phyloP scores from a whole-genome alignment of 2,329 filamentous ascomycete species.

The Exophiala dermatitidis region DNA sequence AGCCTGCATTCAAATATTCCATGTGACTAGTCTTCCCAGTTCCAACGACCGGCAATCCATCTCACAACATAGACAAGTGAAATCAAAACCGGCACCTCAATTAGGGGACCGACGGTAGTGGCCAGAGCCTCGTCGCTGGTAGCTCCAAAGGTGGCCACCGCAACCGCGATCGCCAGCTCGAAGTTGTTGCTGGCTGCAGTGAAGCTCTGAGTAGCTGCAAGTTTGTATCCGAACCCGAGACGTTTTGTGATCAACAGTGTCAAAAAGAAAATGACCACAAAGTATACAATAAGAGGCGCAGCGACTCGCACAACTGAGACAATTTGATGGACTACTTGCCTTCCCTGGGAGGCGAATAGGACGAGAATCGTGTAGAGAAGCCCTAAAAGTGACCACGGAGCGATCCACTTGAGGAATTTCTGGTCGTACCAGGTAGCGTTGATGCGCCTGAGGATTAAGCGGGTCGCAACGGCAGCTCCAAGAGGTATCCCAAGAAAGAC shows the following conservation, averaged over 20 bases:
- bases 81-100: constrained; percentile 78
- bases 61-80: constrained; percentile 67
- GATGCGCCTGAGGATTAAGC: constrained; percentile 52
- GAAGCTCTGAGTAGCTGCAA: constrained; percentile 72
- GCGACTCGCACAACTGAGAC: constrained; percentile 74
- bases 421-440: constrained; percentile 58
- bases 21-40: constrained; percentile 4
- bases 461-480: constrained; percentile 68
- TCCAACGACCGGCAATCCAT: constrained; percentile 32
- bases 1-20: background rate
- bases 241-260: constrained; percentile 57
- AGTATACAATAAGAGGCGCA: constrained; percentile 76
- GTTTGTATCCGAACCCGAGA: constrained; percentile 66
- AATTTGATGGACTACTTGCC: constrained; percentile 71
- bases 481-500: constrained; percentile 82
- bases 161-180: constrained; percentile 82
- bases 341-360: constrained; percentile 74
- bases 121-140: constrained; percentile 74
- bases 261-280: constrained; percentile 63
- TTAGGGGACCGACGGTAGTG: constrained; percentile 73
- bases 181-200: constrained; percentile 92
- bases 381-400: constrained; percentile 72
- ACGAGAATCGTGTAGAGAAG: constrained; percentile 82
- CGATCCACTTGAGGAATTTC: constrained; percentile 61
- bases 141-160: constrained; percentile 70